These are phyloP conservation scores for Scleromitrula shiraiana DNA, from an alignment of 2,329 filamentous ascomycete genomes.

Conservation along the genomic window DNA sequence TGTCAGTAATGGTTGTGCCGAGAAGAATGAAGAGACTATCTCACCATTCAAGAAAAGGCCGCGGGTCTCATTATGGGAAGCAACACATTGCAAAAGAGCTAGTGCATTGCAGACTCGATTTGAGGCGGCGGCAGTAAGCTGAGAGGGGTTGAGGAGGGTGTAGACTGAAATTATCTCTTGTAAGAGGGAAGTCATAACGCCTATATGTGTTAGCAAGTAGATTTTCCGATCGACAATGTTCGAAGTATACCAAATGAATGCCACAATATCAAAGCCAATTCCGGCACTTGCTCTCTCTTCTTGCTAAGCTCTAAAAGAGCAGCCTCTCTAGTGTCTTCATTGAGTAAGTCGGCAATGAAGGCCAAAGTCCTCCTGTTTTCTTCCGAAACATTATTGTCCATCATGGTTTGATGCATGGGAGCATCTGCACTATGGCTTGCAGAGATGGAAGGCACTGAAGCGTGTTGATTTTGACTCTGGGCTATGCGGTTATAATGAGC, in stretches of 20 bases:
- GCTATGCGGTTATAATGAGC: constrained; percentile 66
- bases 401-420: no score
- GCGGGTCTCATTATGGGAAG: constrained; percentile 92
- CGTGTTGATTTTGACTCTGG: constrained; percentile 46
- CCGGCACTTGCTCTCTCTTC: constrained; percentile 95
- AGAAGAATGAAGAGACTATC: constrained; percentile 18
- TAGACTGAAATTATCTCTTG: constrained; percentile 99
- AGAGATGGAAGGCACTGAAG: constrained; percentile 26
- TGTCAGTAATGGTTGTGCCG: constrained; percentile 12
- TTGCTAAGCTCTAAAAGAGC: constrained; percentile 94
- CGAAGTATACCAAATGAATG: constrained; percentile 80
- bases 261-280: constrained; percentile 93
- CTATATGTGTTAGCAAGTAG: constrained; percentile 38
- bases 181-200: constrained; percentile 94
- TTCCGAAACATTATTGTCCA: constrained; percentile 62
- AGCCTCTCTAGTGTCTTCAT: constrained; percentile 77
- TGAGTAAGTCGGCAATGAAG: constrained; percentile 87
- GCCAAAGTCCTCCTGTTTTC: constrained; percentile 89
- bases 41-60: constrained; percentile 88
- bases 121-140: constrained; percentile 92
- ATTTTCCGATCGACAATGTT: not conserved
- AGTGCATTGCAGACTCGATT: constrained; percentile 97
- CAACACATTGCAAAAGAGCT: constrained; percentile 91
- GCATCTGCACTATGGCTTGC: constrained; percentile 47
- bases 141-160: constrained; percentile 89